These are phyloP conservation scores for Micromonas commoda DNA, from an alignment of 139 green algal species.

Conservation along the genomic window DNA sequence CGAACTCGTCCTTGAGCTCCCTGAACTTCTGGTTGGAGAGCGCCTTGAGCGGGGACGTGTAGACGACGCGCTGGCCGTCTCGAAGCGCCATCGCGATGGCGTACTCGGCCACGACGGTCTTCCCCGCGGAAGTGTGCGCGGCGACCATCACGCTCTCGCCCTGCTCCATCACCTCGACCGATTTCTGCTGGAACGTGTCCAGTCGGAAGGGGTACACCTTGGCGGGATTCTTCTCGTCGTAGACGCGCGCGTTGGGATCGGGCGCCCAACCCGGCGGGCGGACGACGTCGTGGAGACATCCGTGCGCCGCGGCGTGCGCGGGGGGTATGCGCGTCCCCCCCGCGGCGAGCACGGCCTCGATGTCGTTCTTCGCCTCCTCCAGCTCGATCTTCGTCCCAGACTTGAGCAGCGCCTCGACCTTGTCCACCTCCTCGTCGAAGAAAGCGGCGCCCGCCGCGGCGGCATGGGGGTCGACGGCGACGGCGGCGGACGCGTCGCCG, in stretches of 20 bases:
- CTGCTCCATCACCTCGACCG: conserved; percentile 61
- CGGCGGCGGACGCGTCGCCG: too few relatives aligned
- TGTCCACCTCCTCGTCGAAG: neutral
- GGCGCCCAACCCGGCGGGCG: conserved; percentile 23
- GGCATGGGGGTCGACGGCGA: too few relatives aligned
- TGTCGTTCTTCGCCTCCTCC: neutral
- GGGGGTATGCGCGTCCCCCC: conserved; percentile 17
- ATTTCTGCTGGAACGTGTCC: conserved; percentile 72
- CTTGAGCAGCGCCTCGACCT: neutral
- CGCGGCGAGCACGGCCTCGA: neutral
- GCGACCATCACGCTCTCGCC: conserved; percentile 46
- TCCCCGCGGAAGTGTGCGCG: conserved; percentile 76
- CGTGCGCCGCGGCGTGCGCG: conserved; percentile 31
- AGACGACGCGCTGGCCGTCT: conserved; percentile 51
- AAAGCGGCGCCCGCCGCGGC: too few relatives aligned
- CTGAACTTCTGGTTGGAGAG: conserved; percentile 70
- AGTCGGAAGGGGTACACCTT: conserved; percentile 60
- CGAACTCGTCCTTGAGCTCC: conserved; percentile 79
- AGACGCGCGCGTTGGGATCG: neutral
- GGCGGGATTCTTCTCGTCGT: conserved; percentile 31
- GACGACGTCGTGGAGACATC: conserved; percentile 43
- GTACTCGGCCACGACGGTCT: conserved; percentile 77
- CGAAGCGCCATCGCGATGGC: conserved; percentile 71
- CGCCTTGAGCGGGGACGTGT: conserved; percentile 68
- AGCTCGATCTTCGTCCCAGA: neutral